These are phyloP conservation scores for Viola odorata DNA, from an alignment of 345 rosid genomes.

Conservation along the genomic window DNA sequence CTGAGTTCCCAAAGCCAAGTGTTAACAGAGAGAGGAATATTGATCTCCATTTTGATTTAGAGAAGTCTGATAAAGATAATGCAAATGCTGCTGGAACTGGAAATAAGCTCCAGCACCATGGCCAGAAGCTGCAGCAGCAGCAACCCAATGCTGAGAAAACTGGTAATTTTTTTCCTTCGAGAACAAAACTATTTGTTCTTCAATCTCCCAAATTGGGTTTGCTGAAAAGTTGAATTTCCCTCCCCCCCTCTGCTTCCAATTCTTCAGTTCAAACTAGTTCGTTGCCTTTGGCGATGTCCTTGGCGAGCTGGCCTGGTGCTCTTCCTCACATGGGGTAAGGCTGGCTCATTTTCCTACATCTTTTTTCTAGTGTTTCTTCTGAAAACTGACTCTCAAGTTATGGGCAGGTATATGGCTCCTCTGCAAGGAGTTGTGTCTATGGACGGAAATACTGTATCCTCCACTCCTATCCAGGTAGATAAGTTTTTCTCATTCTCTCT, in stretches of 20 bases:
- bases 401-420: slow-evolving; percentile 81
- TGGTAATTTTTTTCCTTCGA: slow-evolving; percentile 28
- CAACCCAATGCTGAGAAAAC: slow-evolving; percentile 43
- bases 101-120: slow-evolving; percentile 43
- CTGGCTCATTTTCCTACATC: background rate
- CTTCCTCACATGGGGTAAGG: slow-evolving; percentile 95
- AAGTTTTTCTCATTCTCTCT: background rate
- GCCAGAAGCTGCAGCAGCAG: slow-evolving; percentile 52
- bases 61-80: slow-evolving; percentile 57
- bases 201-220: background rate
- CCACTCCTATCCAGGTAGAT: slow-evolving; percentile 77
- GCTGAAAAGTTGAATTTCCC: slow-evolving; percentile 8
- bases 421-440: slow-evolving; percentile 81
- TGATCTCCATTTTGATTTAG: slow-evolving; percentile 76
- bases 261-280: slow-evolving; percentile 60
- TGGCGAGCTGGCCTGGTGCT: slow-evolving; percentile 90
- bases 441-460: slow-evolving; percentile 60
- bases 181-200: slow-evolving; percentile 2
- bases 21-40: slow-evolving; percentile 43
- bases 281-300: slow-evolving; percentile 62
- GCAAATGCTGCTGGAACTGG: slow-evolving; percentile 19
- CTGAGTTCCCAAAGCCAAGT: slow-evolving; percentile 43
- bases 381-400: slow-evolving; percentile 20
- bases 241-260: background rate
- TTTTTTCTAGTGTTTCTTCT: background rate